Conservation (phyloP, 139 green algal species). For the Ettlia oleoabundans region DNA sequence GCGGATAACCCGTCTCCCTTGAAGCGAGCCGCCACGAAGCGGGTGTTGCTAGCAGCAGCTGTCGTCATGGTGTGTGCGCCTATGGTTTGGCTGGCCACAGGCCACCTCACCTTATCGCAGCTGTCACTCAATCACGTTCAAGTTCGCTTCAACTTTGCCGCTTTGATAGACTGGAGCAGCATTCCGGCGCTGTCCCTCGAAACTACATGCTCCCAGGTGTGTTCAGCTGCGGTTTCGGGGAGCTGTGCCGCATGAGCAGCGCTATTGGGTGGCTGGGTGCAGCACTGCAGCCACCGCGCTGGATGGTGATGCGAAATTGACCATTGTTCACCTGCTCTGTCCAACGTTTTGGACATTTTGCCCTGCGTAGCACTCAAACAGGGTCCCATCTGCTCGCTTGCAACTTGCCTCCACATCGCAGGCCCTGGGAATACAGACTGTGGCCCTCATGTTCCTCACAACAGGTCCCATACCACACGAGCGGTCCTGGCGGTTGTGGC, state of each 20-base stretch:
- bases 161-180: not conserved
- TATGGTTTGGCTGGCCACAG: not conserved
- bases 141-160: not conserved
- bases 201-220: not conserved
- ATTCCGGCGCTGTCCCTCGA: not conserved
- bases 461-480: not conserved
- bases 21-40: not conserved
- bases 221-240: too few relatives aligned
- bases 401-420: too few relatives aligned
- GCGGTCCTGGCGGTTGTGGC: slow-evolving; percentile 26
- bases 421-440: not conserved
- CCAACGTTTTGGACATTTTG: too few relatives aligned
- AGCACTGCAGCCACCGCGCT: too few relatives aligned
- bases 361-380: too few relatives aligned
- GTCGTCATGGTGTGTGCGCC: not conserved
- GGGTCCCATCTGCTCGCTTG: too few relatives aligned
- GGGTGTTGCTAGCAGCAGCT: not conserved
- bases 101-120: not conserved
- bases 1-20: too few relatives aligned
- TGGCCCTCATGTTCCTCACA: slow-evolving; percentile 21
- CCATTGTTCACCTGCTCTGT: too few relatives aligned
- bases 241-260: too few relatives aligned
- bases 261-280: too few relatives aligned
- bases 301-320: too few relatives aligned
- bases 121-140: not conserved